Base-by-base conservation (phyloP, 768 basidiomycete genomes). In the Psilocybe sp. region DNA sequence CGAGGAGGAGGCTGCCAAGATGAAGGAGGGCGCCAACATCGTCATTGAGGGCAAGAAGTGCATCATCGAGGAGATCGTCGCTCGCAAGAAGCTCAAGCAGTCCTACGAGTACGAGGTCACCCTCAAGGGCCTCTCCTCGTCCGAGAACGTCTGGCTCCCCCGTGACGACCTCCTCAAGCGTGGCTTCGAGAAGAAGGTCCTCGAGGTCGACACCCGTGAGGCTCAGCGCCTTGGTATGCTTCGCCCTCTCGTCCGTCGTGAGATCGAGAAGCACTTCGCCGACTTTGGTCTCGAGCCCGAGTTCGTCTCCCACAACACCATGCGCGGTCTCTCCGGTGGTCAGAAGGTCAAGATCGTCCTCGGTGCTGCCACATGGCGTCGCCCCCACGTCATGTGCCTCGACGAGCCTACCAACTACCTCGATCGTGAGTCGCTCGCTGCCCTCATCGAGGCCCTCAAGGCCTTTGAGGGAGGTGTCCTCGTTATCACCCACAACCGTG, bases 331-430 rank as follows among this genome's bases (percentile, higher is more conserved):
- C 40, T 96, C 94, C 56, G 95, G 95, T 72, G 95, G 95, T 69
- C 95, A 98, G 76, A 98, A 98, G 77, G 95, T 98, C 70, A 98
- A 98, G 87, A 93, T 98, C 63, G 95, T 97, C 41, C 89, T 98
- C 60, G 94, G 92, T 74, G 94, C 95, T 55, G 95, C 95, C 36
- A 97, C 96, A 38, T 99, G 97, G 97, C 93, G 97, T 69, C 89
- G 94, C 61, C 97, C 97, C 51, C 96, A 98, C 79, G 69, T 97
- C 72, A 90, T 98, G 69, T 96, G 92, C 69, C 76, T 97, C 72
- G 95, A 98, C 70, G 95, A 97, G 76, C 94, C 94, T 56, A 96
- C 94, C 60, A 96, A 99, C 81, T 99, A 98, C 79, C 86, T 99
- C 70, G 97, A 98, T 78, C 91, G 97, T 69, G 97, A 99, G 75